These are phyloP conservation scores for Striga hermonthica DNA, from an alignment of 305 asterid species.

Conservation along the genomic window DNA sequence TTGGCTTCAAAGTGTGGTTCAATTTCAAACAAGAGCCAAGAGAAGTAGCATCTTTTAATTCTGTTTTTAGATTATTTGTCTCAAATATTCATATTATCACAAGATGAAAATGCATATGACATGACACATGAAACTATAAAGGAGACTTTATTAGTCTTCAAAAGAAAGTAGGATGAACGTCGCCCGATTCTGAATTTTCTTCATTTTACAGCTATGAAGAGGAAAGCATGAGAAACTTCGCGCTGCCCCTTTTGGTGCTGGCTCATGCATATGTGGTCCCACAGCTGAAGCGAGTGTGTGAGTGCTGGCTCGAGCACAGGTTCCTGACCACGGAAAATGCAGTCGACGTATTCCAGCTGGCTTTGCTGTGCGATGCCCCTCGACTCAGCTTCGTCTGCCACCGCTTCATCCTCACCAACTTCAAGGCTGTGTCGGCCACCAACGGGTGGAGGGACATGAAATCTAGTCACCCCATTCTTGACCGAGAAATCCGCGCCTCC, in stretches of 20 bases:
- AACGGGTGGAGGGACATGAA: conserved; percentile 89
- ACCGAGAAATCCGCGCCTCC: conserved; percentile 53
- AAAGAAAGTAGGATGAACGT: too few species aligned
- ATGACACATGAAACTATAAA: too few species aligned
- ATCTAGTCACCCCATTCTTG: conserved; percentile 79
- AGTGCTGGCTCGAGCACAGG: conserved; percentile 59
- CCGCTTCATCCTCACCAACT: conserved; percentile 54
- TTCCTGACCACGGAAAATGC: conserved; percentile 56
- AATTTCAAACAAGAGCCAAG: too few species aligned
- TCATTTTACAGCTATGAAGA: conserved; percentile 59
- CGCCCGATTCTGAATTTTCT: neutral
- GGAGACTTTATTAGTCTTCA: too few species aligned
- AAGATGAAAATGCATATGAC: too few species aligned
- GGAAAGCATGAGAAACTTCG: conserved; percentile 59
- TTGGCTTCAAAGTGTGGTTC: too few species aligned
- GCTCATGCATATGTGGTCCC: conserved; percentile 74
- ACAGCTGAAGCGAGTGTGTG: conserved; percentile 59
- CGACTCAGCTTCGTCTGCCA: conserved; percentile 75
- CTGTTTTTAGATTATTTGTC: too few species aligned
- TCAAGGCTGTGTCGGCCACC: conserved; percentile 62
- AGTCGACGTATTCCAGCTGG: conserved; percentile 72
- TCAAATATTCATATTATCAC: too few species aligned
- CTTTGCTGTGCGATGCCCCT: conserved; percentile 78
- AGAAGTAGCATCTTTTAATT: too few species aligned
- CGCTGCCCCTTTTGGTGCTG: conserved; percentile 58